Percentiles rank a stretch among this genome's conserved stretches.
Evolutionary conservation across 1,284 basidiomycete species (phyloP).

Genomic region (Pisolithus thermaeus): DNA sequence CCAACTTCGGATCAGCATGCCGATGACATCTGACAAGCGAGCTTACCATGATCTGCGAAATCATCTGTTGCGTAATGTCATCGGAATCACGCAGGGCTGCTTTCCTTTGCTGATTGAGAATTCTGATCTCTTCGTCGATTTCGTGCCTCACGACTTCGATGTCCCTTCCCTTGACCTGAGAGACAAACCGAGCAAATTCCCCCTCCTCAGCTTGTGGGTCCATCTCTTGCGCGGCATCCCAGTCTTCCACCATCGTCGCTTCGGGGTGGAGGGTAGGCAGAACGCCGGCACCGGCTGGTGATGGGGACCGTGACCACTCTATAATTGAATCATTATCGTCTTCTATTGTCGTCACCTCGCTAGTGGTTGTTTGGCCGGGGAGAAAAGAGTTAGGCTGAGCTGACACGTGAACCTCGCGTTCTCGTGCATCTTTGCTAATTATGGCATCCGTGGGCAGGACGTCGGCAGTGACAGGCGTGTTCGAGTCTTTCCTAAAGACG

Average conservation of each 20-base stretch:
- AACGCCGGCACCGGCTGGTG: conserved; percentile 12
- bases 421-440: conserved; percentile 7
- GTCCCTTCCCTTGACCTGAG: conserved; percentile 82
- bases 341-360: conserved; percentile 17
- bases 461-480: conserved; percentile 7
- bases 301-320: conserved; percentile 45
- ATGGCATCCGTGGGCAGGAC: conserved; percentile 11
- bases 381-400: neutral
- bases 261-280: conserved; percentile 1
- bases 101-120: conserved; percentile 79
- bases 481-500: neutral
- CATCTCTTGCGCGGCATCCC: conserved; percentile 78
- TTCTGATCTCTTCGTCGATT: conserved; percentile 88
- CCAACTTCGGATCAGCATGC: conserved; percentile 3
- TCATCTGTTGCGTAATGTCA: conserved; percentile 93
- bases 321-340: conserved; percentile 27
- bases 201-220: conserved; percentile 80
- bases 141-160: conserved; percentile 78
- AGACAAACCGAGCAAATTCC: conserved; percentile 88
- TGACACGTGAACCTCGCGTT: conserved; percentile 4
- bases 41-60: conserved; percentile 88
- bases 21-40: conserved; percentile 1
- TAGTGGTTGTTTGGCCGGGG: conserved; percentile 11
- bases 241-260: conserved; percentile 33
- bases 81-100: conserved; percentile 91